A percentile compares a stretch with the other conserved stretches of the same genome.
These are phyloP conservation scores for Erysimum cheiranthoides DNA, from an alignment of 345 rosid species.

Conservation along the genomic window DNA sequence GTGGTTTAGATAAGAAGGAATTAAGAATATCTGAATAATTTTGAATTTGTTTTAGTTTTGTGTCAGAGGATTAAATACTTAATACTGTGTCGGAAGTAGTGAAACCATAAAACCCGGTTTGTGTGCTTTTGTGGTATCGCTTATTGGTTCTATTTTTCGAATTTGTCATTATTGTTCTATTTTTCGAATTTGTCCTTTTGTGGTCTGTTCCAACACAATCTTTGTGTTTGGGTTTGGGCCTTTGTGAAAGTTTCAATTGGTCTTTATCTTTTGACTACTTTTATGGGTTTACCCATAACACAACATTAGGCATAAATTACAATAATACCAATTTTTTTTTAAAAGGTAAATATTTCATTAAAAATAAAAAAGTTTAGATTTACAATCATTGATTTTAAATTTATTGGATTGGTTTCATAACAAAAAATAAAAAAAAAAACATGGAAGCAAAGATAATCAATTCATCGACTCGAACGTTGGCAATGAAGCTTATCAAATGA, in stretches of 20 bases:
- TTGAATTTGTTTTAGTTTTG: background rate
- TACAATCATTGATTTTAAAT: too few relatives aligned
- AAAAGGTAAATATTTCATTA: too few relatives aligned
- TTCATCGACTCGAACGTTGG: too few relatives aligned
- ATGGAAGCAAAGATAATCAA: too few relatives aligned
- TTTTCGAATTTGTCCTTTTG: background rate
- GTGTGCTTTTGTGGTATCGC: background rate
- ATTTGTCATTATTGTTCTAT: background rate
- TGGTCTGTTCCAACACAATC: background rate
- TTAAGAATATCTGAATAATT: background rate
- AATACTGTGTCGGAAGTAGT: conserved; percentile 13
- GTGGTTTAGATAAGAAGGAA: background rate
- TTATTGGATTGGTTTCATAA: too few relatives aligned
- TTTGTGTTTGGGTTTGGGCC: background rate
- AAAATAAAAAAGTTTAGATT: too few relatives aligned
- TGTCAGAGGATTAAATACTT: background rate
- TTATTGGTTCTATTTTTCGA: conserved; percentile 1
- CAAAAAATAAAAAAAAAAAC: too few relatives aligned
- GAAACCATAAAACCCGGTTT: conserved; percentile 11
- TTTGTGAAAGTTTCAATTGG: conserved; percentile 15
- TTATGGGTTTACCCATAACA: background rate
- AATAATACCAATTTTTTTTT: background rate
- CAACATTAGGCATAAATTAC: background rate
- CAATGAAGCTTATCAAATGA: too few relatives aligned
- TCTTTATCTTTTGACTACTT: background rate